Percentiles rank a stretch among this genome's conserved stretches.
Conservation (phyloP, 179 eudicot species). For the Carnegiea gigantea region DNA sequence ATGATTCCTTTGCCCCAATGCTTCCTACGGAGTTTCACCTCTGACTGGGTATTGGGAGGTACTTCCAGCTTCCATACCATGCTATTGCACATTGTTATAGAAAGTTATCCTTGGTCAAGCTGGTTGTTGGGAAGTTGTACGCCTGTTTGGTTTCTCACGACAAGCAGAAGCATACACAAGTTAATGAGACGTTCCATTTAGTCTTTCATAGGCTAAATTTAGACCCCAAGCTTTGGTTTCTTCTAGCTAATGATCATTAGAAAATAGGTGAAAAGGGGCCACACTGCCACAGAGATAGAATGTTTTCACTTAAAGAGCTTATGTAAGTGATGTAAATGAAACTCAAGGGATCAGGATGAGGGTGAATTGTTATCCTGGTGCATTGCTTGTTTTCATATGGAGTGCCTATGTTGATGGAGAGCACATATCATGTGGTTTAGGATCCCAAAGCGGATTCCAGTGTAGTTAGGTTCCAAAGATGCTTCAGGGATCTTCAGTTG, state of each 20-base stretch:
- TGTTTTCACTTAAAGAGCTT: too few relatives aligned
- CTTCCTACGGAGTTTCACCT: neutral
- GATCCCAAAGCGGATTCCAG: neutral
- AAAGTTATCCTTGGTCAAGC: neutral
- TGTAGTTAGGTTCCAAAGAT: neutral
- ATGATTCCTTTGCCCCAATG: neutral
- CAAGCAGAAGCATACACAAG: neutral
- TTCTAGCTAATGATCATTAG: neutral
- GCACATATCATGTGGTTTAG: neutral
- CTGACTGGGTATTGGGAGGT: neutral
- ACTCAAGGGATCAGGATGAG: neutral
- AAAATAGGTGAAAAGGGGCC: neutral
- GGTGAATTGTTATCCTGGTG: neutral
- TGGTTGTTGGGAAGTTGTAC: neutral
- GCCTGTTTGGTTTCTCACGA: neutral
- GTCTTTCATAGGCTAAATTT: neutral
- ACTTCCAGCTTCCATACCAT: neutral
- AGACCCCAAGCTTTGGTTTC: neutral
- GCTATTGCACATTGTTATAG: neutral
- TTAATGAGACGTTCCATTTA: neutral
- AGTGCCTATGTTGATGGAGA: neutral
- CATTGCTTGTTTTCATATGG: neutral
- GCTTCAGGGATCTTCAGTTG: neutral
- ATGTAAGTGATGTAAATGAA: neutral
- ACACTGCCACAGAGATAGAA: too few relatives aligned